Evolutionary conservation across 129 eudicot genomes (phyloP), one percentile per base, ranked within the genome.

Genomic region (Erigeron canadensis): DNA sequence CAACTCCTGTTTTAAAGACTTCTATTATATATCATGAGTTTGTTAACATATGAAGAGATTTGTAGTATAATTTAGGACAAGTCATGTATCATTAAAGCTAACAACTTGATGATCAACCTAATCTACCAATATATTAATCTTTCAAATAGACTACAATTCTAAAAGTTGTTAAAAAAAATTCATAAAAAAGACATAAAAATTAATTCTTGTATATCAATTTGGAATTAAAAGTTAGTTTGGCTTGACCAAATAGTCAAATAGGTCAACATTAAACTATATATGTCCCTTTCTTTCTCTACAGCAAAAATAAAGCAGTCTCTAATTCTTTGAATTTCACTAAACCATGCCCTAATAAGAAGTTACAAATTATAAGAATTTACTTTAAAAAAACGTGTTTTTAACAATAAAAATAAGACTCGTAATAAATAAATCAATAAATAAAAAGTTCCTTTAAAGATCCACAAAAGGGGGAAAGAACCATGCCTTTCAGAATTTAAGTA

Each of bases 191-290:
- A 45, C 50, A 45, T 8, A 7, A 45, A 10, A 23, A 4, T 13
- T n/a, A 48, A 21, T 38, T 61, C 6, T 46, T 40, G 22, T 23
- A 40, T 17, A 54, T 47, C 66, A 68, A 58, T 43, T 23, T 38
- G 51, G 48, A 34, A 53, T 11, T 75, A 41, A 56, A 34, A 66
- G 40, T 41, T 65, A 75, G 57, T 40, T 47, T 75, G 76, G 8
- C 54, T 62, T 62, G 59, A 69, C 74, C 81, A 7, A 50, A 60
- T 15, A 51, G 76, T 69, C 76, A 77, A 50, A 62, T 7, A 51
- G 59, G 81, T 78, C 81, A 78, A 64, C 73, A 78, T 54, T 77
- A 71, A 63, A 51, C 57, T 40, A 44, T 62, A 70, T 50, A 46
- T 61, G 40, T 53, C 44, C 37, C 42, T 38, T 61, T 62, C 53